Conservation (phyloP, 495 filamentous ascomycete species). For the Neurospora sp. region DNA sequence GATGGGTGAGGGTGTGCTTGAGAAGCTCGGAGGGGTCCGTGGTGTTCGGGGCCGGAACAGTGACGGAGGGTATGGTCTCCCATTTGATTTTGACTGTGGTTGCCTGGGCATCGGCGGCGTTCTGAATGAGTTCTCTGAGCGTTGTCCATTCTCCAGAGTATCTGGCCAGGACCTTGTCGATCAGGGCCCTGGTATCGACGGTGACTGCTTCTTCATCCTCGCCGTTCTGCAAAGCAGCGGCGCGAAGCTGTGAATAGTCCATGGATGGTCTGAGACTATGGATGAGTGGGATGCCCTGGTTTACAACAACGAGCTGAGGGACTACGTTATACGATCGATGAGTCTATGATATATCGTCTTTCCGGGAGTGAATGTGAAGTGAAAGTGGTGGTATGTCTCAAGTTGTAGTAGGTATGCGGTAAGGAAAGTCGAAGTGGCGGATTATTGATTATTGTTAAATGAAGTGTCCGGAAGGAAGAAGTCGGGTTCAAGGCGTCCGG, state of each 20-base stretch:
- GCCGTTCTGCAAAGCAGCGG: constrained; percentile 74
- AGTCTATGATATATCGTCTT: not conserved
- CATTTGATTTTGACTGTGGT: constrained; percentile 82
- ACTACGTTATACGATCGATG: not conserved
- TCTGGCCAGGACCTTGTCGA: constrained; percentile 91
- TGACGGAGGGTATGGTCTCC: constrained; percentile 75
- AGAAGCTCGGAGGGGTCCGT: constrained; percentile 59
- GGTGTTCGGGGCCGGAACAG: constrained; percentile 58
- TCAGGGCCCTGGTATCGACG: constrained; percentile 90
- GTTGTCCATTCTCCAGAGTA: constrained; percentile 90
- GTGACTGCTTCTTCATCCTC: constrained; percentile 96
- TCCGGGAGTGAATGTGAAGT: not conserved
- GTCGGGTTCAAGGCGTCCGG: not conserved
- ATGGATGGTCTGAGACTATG: constrained; percentile 35
- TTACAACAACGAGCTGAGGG: not conserved
- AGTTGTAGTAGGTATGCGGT: not conserved
- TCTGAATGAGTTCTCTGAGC: constrained; percentile 91
- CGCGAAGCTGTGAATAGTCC: constrained; percentile 75
- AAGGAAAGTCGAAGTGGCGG: not conserved
- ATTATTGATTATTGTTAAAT: not conserved
- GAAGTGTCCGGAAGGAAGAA: not conserved
- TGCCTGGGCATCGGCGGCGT: constrained; percentile 91
- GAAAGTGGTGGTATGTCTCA: not conserved
- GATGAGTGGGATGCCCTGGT: not conserved
- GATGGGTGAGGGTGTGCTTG: constrained; percentile 72